Evolutionary conservation across 2,329 filamentous ascomycete genomes (phyloP).

Genomic region (Hortaea werneckii): DNA sequence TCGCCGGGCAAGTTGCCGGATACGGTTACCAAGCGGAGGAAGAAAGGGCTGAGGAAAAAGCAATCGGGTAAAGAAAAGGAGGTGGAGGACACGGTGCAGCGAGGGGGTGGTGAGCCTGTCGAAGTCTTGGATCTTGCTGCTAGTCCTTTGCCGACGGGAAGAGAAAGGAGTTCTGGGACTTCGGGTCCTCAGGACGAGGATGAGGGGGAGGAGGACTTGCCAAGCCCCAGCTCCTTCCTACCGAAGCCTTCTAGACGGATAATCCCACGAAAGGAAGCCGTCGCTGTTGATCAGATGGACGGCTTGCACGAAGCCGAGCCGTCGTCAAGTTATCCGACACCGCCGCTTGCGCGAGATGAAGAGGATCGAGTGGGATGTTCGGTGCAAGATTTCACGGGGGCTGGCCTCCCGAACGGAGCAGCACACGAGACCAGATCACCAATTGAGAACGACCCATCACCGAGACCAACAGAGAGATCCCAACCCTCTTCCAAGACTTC

Average conservation of each 20-base stretch:
- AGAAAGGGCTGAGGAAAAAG: too few relatives aligned
- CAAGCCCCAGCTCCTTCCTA: not conserved
- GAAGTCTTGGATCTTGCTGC: not conserved
- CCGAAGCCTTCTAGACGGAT: not conserved
- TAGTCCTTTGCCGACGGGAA: not conserved
- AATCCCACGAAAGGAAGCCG: not conserved
- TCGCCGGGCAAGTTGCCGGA: slow-evolving; percentile 15
- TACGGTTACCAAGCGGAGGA: slow-evolving; percentile 24
- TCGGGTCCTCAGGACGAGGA: not conserved
- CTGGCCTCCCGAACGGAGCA: too few relatives aligned
- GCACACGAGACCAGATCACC: too few relatives aligned
- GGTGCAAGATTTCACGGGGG: too few relatives aligned
- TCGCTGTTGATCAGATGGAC: too few relatives aligned
- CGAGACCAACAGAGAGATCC: too few relatives aligned
- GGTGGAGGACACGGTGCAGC: not conserved
- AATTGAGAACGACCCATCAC: too few relatives aligned
- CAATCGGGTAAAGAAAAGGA: too few relatives aligned
- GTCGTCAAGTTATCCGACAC: slow-evolving; percentile 1
- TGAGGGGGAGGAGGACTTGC: not conserved
- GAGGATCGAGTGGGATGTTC: too few relatives aligned
- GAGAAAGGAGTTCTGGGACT: not conserved
- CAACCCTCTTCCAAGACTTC: too few relatives aligned
- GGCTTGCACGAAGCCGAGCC: too few relatives aligned
- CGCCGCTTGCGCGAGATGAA: not conserved
- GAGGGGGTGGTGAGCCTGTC: not conserved